Evolutionary conservation across 2,329 filamentous ascomycete species (phyloP).

Genomic region (Colletotrichum zoysiae): DNA sequence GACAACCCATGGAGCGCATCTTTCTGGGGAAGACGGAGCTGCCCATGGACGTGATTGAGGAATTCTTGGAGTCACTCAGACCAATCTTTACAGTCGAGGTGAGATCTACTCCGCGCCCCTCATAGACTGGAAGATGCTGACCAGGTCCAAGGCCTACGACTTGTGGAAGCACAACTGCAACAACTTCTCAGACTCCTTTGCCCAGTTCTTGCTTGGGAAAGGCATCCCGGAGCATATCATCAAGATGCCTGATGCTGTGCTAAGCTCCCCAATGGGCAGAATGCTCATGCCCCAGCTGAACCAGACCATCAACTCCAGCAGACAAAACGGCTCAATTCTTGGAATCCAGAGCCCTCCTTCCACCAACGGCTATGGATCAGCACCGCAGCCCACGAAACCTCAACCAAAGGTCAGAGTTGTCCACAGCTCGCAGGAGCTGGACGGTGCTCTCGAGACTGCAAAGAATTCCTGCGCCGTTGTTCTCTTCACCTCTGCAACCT

Average conservation of each 20-base stretch:
- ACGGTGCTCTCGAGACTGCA: constrained; percentile 70
- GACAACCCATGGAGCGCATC: constrained; percentile 81
- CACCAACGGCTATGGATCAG: constrained; percentile 39
- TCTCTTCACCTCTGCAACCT: constrained; percentile 93
- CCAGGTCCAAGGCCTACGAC: constrained; percentile 78
- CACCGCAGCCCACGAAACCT: constrained; percentile 44
- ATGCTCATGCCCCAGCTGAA: constrained; percentile 83
- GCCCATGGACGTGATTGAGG: constrained; percentile 83
- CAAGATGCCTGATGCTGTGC: constrained; percentile 85
- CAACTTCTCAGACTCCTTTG: constrained; percentile 94
- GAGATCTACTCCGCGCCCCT: constrained; percentile 39
- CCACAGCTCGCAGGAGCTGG: constrained; percentile 69
- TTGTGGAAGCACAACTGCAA: constrained; percentile 95
- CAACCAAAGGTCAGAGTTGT: constrained; percentile 68
- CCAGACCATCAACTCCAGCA: constrained; percentile 63
- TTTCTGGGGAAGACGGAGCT: constrained; percentile 82
- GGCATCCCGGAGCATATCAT: constrained; percentile 90
- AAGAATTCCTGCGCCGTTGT: constrained; percentile 79
- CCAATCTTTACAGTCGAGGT: constrained; percentile 86
- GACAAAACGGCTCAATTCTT: constrained; percentile 64
- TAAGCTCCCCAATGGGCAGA: constrained; percentile 87
- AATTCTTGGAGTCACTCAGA: constrained; percentile 88
- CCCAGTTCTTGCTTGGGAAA: constrained; percentile 88
- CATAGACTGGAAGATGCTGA: not conserved
- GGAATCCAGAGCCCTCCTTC: constrained; percentile 58